Conservation (phyloP, 441 rosid species). For the Populus hybrid region DNA sequence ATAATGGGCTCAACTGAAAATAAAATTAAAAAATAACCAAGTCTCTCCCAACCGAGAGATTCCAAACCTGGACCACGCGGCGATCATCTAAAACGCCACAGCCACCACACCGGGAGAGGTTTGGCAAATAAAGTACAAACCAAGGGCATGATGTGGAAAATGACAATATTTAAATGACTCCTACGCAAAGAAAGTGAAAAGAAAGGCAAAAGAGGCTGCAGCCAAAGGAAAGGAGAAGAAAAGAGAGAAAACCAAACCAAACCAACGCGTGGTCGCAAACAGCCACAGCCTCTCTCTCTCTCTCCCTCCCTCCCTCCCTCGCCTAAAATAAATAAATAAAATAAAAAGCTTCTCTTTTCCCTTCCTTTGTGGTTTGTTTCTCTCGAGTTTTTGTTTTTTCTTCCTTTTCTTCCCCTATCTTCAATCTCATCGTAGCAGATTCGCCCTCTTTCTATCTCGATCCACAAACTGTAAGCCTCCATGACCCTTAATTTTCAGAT, state of each 20-base stretch:
- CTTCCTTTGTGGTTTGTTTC: conserved; percentile 16
- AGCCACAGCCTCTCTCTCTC: not conserved
- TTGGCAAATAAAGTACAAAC: conserved; percentile 10
- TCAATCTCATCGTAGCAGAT: conserved; percentile 35
- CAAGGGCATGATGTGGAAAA: conserved; percentile 18
- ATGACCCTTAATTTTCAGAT: conserved; percentile 28
- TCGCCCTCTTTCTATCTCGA: conserved; percentile 29
- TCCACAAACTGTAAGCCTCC: conserved; percentile 22
- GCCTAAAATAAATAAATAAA: too few species aligned
- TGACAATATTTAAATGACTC: conserved; percentile 36
- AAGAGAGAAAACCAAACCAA: conserved; percentile 2
- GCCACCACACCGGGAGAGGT: not conserved
- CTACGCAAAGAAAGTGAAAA: conserved; percentile 23
- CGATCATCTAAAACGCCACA: not conserved
- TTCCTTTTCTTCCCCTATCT: conserved; percentile 17
- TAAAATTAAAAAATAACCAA: not conserved
- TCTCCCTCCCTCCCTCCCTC: not conserved
- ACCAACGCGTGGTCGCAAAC: not conserved
- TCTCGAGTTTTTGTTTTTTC: conserved; percentile 21
- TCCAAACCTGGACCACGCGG: not conserved
- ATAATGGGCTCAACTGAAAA: not conserved
- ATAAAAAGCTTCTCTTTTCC: conserved; percentile 16
- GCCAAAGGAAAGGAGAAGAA: too few species aligned
- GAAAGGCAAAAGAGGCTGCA: not conserved
- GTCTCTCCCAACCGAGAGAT: not conserved